Evolutionary conservation across 495 filamentous ascomycete genomes (phyloP).

Genomic region (Penicillium argentinense): DNA sequence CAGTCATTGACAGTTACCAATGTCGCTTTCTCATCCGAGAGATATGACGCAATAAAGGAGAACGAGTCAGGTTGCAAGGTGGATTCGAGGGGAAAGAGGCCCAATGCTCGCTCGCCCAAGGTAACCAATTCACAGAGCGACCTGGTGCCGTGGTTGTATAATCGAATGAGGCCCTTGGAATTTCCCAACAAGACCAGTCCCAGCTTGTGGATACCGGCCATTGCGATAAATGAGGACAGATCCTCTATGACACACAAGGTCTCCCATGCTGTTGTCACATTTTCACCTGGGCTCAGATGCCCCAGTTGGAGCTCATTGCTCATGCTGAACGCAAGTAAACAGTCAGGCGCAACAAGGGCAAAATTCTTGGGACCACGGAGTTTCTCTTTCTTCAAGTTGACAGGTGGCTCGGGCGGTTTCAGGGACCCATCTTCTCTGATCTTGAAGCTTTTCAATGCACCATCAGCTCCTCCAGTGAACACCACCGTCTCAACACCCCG

Average conservation of each 20-base stretch:
- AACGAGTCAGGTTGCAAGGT: constrained; percentile 6
- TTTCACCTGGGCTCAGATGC: constrained; percentile 14
- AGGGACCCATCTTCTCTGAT: constrained; percentile 9
- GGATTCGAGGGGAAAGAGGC: constrained; percentile 24
- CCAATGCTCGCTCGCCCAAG: constrained; percentile 25
- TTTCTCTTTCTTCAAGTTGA: constrained; percentile 21
- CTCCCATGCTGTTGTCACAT: constrained; percentile 29
- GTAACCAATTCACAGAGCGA: constrained; percentile 25
- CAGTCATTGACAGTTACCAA: constrained; percentile 28
- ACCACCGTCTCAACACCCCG: constrained; percentile 39
- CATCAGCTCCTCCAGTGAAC: constrained; percentile 88
- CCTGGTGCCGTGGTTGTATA: constrained; percentile 38
- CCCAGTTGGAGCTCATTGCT: constrained; percentile 61
- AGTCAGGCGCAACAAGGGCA: constrained; percentile 57
- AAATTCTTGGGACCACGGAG: constrained; percentile 61
- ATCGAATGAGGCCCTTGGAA: constrained; percentile 26
- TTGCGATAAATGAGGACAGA: constrained; percentile 28
- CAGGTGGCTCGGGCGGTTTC: not conserved
- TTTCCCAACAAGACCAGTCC: constrained; percentile 41
- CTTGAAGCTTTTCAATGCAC: constrained; percentile 46
- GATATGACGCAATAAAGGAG: constrained; percentile 34
- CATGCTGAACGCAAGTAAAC: constrained; percentile 58
- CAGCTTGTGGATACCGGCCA: constrained; percentile 26
- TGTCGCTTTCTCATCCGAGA: constrained; percentile 25
- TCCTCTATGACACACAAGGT: constrained; percentile 31